phyloP scores from a whole-genome alignment of 2,329 filamentous ascomycete genomes.

The Alternaria gaisen region DNA sequence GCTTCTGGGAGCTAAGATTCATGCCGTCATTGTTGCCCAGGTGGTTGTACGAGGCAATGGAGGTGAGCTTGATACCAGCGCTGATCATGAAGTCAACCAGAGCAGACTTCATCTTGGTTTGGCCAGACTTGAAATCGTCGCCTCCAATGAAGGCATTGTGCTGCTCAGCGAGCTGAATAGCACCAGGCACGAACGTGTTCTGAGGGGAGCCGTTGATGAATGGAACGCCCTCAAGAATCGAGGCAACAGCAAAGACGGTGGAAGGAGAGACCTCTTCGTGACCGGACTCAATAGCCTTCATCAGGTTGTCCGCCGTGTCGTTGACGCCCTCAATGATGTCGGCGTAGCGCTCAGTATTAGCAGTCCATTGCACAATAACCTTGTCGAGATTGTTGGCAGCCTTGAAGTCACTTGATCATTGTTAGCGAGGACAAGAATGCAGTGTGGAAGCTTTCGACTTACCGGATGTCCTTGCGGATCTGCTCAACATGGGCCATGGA shows the following conservation, averaged over 20 bases:
- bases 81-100: slow-evolving; percentile 98
- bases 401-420: slow-evolving; percentile 77
- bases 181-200: slow-evolving; percentile 97
- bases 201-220: slow-evolving; percentile 99
- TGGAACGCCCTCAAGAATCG: slow-evolving; percentile 85
- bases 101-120: slow-evolving; percentile 99
- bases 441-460: slow-evolving; percentile 36
- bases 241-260: slow-evolving; percentile 94
- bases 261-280: slow-evolving; percentile 94
- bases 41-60: slow-evolving; percentile 99
- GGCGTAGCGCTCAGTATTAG: slow-evolving; percentile 97
- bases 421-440: slow-evolving; percentile 12
- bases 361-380: slow-evolving; percentile 97
- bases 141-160: slow-evolving; percentile 92
- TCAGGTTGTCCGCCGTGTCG: slow-evolving; percentile 93
- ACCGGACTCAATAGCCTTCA: slow-evolving; percentile 84
- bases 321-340: slow-evolving; percentile 89
- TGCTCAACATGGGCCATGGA: slow-evolving; percentile 88
- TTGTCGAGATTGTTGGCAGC: slow-evolving; percentile 84
- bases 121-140: slow-evolving; percentile 99
- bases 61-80: slow-evolving; percentile 97
- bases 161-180: slow-evolving; percentile 85
- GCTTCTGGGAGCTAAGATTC: slow-evolving; percentile 96
- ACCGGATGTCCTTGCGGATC: slow-evolving; percentile 90
- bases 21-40: slow-evolving; percentile 99